Evolutionary conservation across 148 eudicot species (phyloP).

Genomic region (Cornus florida): DNA sequence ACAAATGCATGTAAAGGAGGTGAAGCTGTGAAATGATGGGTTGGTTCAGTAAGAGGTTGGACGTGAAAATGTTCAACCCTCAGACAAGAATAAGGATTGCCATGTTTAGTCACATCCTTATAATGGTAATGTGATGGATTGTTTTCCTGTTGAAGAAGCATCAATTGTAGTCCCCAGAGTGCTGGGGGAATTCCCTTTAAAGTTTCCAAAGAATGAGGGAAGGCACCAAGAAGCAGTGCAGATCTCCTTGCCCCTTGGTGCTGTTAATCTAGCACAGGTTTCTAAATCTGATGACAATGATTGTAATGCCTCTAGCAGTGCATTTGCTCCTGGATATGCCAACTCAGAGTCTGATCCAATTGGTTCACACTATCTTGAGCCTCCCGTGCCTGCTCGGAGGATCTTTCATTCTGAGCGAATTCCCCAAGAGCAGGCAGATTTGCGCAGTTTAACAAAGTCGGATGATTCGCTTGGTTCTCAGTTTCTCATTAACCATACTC

Average conservation of each 20-base stretch:
- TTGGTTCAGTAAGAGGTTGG: conserved; percentile 24
- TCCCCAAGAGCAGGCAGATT: no score
- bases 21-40: conserved; percentile 23
- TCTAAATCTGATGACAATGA: conserved; percentile 41
- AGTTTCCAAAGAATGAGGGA: conserved; percentile 54
- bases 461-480: no score
- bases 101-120: conserved; percentile 29
- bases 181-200: conserved; percentile 42
- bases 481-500: no score
- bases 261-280: conserved; percentile 31
- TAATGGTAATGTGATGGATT: conserved; percentile 27
- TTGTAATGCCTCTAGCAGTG: no score
- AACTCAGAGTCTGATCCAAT: no score
- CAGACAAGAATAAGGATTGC: conserved; percentile 19
- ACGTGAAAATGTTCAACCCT: conserved; percentile 27
- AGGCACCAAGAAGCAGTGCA: conserved; percentile 45
- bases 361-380: no score
- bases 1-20: conserved; percentile 26
- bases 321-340: no score
- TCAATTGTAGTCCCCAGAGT: conserved; percentile 24
- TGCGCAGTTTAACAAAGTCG: no score
- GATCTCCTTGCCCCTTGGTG: conserved; percentile 39
- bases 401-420: no score
- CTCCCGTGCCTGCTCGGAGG: no score
- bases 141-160: conserved; percentile 51